Evolutionary conservation across 2,329 filamentous ascomycete genomes (phyloP).

Genomic region (Stachybotrys elegans): DNA sequence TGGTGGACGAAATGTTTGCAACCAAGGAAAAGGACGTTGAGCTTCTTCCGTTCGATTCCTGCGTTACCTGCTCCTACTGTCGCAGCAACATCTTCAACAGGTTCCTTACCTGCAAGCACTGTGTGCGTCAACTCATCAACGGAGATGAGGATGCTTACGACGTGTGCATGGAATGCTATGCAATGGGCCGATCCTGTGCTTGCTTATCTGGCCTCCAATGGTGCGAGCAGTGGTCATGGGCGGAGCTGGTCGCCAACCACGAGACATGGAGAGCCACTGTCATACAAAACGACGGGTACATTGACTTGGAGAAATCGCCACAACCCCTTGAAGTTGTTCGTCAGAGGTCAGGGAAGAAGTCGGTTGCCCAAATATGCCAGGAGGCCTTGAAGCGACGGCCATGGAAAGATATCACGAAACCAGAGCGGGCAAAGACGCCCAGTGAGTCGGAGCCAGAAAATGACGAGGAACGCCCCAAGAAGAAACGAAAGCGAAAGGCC

Average conservation of each 20-base stretch:
- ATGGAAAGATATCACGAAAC: conserved; percentile 74
- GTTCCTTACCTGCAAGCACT: conserved; percentile 87
- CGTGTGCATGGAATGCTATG: conserved; percentile 96
- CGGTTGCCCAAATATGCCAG: conserved; percentile 89
- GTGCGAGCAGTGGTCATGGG: conserved; percentile 92
- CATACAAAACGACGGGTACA: conserved; percentile 64
- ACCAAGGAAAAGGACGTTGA: conserved; percentile 68
- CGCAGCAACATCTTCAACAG: conserved; percentile 95
- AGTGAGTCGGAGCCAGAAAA: conserved; percentile 53
- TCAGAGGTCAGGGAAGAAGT: conserved; percentile 64
- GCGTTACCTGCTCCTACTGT: conserved; percentile 93
- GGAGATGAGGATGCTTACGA: conserved; percentile 85
- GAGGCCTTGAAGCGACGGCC: conserved; percentile 76
- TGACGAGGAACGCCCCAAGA: conserved; percentile 54
- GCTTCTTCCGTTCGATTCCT: conserved; percentile 77
- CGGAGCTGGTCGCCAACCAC: conserved; percentile 69
- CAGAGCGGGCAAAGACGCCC: conserved; percentile 40
- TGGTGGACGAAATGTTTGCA: conserved; percentile 83
- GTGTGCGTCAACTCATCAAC: conserved; percentile 60
- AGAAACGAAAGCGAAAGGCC: conserved; percentile 50
- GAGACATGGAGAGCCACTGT: conserved; percentile 79
- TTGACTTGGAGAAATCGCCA: conserved; percentile 62
- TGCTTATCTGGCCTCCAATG: conserved; percentile 83
- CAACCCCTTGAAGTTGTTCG: conserved; percentile 66
- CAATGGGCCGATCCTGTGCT: conserved; percentile 89